Percentiles rank a stretch among this genome's conserved stretches.
Conservation (phyloP, 768 basidiomycete genomes). For the Mycena rosella region DNA sequence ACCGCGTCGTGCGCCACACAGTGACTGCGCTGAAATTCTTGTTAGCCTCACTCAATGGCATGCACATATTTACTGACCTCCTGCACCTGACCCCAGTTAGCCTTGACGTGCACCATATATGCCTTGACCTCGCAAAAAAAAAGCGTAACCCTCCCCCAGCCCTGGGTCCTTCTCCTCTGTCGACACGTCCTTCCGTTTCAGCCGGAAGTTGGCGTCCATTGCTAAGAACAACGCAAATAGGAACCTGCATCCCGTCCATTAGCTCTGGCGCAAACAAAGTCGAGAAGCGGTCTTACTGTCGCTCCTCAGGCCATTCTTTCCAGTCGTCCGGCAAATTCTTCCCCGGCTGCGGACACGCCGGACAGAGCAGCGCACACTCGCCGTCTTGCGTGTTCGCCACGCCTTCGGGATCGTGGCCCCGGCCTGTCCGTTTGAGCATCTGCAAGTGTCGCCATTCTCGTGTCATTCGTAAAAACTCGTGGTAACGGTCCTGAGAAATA, state of each 20-base stretch:
- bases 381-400: conserved; percentile 20
- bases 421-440: conserved; percentile 34
- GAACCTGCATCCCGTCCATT: neutral
- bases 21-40: conserved; percentile 45
- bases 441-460: conserved; percentile 33
- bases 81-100: neutral
- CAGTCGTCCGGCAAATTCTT: conserved; percentile 43
- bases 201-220: conserved; percentile 47
- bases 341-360: conserved; percentile 44
- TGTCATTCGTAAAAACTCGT: conserved; percentile 27
- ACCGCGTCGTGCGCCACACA: conserved; percentile 48
- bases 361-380: conserved; percentile 42
- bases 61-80: too few species aligned
- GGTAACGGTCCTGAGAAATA: conserved; percentile 39
- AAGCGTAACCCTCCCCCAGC: neutral
- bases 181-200: conserved; percentile 4
- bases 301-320: conserved; percentile 29
- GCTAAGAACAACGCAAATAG: conserved; percentile 15
- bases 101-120: neutral
- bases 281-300: neutral
- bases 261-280: too few species aligned
- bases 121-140: neutral
- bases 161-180: conserved; percentile 5
- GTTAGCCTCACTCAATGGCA: neutral
- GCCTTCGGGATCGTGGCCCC: conserved; percentile 17